phyloP scores from a whole-genome alignment of 208 protist genomes.

The Acanthamoeba royreba region DNA sequence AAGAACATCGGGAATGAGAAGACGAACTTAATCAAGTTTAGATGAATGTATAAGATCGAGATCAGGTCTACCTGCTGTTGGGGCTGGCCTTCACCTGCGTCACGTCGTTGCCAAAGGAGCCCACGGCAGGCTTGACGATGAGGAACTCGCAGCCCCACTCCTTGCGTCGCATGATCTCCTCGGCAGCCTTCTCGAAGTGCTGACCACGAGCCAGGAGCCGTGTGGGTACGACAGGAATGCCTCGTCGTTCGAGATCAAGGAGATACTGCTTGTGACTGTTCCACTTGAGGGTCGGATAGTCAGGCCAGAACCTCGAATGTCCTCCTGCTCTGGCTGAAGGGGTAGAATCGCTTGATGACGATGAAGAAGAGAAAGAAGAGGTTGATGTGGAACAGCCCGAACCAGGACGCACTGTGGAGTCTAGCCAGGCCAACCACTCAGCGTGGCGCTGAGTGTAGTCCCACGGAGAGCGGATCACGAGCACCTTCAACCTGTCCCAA shows the following conservation, averaged over 20 bases:
- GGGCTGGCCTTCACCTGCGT: neutral
- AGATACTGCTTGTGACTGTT: conserved; percentile 20
- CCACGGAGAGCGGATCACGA: neutral
- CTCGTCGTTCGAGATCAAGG: neutral
- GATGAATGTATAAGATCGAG: neutral
- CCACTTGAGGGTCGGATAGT: neutral
- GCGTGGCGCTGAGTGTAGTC: neutral
- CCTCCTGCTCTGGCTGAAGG: neutral
- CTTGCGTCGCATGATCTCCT: neutral
- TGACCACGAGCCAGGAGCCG: neutral
- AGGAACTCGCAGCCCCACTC: conserved; percentile 25
- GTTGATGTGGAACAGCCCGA: too few species aligned
- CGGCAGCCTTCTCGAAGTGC: neutral
- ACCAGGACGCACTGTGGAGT: neutral
- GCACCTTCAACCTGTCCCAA: neutral
- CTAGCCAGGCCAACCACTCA: neutral
- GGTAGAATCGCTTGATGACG: neutral
- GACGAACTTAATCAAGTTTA: neutral
- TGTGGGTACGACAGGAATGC: neutral
- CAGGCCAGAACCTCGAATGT: neutral
- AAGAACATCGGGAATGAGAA: neutral
- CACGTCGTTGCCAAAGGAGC: conserved; percentile 30
- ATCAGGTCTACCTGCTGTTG: neutral
- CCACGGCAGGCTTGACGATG: conserved; percentile 8
- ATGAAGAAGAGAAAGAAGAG: neutral